These are phyloP conservation scores for Jamesozyma gamospora DNA, from an alignment of 805 yeast genomes.

Conservation along the genomic window DNA sequence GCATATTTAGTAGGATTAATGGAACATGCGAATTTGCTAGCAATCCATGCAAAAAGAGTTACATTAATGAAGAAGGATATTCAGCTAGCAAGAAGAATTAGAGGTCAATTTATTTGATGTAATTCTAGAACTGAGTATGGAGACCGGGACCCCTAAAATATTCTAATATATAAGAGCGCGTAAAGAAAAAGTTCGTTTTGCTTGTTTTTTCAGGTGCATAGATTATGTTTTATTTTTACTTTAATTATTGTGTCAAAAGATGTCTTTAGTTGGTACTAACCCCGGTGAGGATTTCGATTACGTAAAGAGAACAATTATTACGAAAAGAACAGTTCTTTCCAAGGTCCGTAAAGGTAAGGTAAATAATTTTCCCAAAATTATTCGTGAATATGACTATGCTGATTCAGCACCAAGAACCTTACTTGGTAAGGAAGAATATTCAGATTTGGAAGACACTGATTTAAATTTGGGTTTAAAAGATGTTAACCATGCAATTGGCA, in stretches of 20 bases:
- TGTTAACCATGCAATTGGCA: constrained; percentile 48
- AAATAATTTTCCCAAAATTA: not conserved
- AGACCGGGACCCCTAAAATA: too few species aligned
- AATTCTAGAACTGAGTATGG: too few species aligned
- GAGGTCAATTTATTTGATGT: constrained; percentile 39
- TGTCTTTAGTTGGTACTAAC: not conserved
- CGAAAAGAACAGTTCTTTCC: not conserved
- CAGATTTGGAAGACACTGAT: constrained; percentile 55
- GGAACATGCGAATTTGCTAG: constrained; percentile 70
- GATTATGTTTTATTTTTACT: too few species aligned
- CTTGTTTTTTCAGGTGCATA: too few species aligned
- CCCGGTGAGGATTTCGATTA: not conserved
- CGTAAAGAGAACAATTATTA: not conserved
- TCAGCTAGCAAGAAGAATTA: constrained; percentile 66
- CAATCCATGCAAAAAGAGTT: constrained; percentile 73
- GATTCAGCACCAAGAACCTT: constrained; percentile 1
- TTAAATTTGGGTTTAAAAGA: constrained; percentile 52
- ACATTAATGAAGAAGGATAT: constrained; percentile 79
- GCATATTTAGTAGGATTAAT: constrained; percentile 63
- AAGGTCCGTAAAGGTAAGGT: not conserved
- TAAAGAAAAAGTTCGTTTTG: too few species aligned
- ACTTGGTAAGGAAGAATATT: not conserved
- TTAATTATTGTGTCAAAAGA: not conserved
- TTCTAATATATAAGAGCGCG: too few species aligned
- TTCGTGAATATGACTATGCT: not conserved